Conservation (phyloP, 306 rosid species). For the Macrotyloma uniflorum region DNA sequence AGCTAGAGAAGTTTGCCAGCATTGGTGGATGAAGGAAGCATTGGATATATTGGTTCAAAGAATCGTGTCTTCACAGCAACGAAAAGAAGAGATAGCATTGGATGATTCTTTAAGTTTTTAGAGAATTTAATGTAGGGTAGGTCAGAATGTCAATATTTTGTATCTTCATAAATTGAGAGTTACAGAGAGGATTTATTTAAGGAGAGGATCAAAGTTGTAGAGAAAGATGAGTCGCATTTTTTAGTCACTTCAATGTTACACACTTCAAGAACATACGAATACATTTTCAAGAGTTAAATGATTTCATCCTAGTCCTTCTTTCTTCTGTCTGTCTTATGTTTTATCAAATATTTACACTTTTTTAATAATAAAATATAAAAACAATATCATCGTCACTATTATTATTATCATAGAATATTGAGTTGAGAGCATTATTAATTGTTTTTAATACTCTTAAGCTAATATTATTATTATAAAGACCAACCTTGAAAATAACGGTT, state of each 20-base stretch:
- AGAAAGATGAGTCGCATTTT: background rate
- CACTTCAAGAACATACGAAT: background rate
- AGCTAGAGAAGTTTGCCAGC: slow-evolving; percentile 91
- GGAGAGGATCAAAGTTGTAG: slow-evolving; percentile 26
- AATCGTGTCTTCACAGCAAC: slow-evolving; percentile 40
- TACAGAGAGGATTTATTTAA: slow-evolving; percentile 2
- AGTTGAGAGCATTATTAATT: too few species aligned
- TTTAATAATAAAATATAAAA: too few species aligned
- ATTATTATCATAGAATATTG: too few species aligned
- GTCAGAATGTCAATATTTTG: background rate
- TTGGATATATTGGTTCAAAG: slow-evolving; percentile 79
- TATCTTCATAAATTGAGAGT: background rate
- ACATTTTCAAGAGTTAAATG: background rate
- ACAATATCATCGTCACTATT: too few species aligned
- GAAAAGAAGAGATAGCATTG: slow-evolving; percentile 19
- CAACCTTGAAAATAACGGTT: too few species aligned
- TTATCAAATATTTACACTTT: too few species aligned
- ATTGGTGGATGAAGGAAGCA: slow-evolving; percentile 99
- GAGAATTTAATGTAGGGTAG: slow-evolving; percentile 20
- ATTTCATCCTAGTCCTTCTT: background rate
- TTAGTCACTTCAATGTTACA: background rate
- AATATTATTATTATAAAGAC: too few species aligned
- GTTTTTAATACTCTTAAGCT: too few species aligned
- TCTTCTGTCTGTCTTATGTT: background rate
- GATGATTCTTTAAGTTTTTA: slow-evolving; percentile 32